Percentiles rank a stretch among this genome's conserved stretches.
phyloP scores from a whole-genome alignment of 2,329 filamentous ascomycete species.

The Sodiomyces alkalinus region DNA sequence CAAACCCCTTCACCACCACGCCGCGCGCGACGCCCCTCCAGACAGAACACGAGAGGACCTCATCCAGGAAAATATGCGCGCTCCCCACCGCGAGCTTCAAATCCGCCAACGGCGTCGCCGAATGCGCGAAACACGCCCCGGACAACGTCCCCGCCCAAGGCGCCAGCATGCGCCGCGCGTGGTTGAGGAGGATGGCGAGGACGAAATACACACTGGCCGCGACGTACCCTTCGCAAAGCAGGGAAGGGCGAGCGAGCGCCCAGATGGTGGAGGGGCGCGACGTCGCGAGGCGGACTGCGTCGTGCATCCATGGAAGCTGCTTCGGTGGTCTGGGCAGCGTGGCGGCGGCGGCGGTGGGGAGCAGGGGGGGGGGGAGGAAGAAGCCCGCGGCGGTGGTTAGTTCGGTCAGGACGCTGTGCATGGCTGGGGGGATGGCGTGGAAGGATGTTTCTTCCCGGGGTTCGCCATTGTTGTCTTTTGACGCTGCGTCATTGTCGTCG shows the following conservation, averaged over 20 bases:
- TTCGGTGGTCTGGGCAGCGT: not conserved
- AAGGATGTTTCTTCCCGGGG: not conserved
- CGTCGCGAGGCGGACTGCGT: not conserved
- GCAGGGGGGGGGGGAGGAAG: not conserved
- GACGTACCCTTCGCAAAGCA: conserved; percentile 10
- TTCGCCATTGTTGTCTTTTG: too few relatives aligned
- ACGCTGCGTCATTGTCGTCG: too few relatives aligned
- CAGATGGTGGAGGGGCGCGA: not conserved
- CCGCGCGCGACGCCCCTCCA: conserved; percentile 7
- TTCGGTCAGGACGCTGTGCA: not conserved
- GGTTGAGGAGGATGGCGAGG: conserved; percentile 21
- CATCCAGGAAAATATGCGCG: conserved; percentile 19
- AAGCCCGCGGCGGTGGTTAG: not conserved
- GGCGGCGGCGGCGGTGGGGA: not conserved
- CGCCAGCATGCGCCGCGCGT: conserved; percentile 18
- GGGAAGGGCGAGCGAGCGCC: not conserved
- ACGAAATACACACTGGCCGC: conserved; percentile 13
- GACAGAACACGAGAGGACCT: conserved; percentile 9
- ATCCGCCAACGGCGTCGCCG: conserved; percentile 16
- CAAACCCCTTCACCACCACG: conserved; percentile 8
- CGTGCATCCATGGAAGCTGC: not conserved
- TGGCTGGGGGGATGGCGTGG: not conserved
- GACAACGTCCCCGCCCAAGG: conserved; percentile 16
- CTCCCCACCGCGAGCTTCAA: conserved; percentile 20
- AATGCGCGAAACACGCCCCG: too few relatives aligned